These are phyloP conservation scores for Botrytis byssoidea DNA, from an alignment of 2,329 filamentous ascomycete genomes.

Conservation along the genomic window DNA sequence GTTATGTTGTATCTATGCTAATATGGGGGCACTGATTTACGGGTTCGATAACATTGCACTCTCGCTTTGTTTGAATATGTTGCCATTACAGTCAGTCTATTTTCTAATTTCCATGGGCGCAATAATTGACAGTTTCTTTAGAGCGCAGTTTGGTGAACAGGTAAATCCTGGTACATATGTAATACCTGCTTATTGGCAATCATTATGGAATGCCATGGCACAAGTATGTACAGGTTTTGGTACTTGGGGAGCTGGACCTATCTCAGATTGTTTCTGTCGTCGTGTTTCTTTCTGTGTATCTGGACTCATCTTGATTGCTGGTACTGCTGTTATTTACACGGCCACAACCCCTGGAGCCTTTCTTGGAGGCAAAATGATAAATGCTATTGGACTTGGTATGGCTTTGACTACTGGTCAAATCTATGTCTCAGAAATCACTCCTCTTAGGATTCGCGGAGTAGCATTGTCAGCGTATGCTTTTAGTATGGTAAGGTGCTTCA, in stretches of 20 bases:
- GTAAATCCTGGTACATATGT: background rate
- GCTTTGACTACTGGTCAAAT: conserved; percentile 9
- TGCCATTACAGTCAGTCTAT: conserved; percentile 6
- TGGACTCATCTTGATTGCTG: background rate
- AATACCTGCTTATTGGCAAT: conserved; percentile 10
- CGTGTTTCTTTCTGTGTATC: background rate
- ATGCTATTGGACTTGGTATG: conserved; percentile 9
- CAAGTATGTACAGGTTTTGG: conserved; percentile 11
- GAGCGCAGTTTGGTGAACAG: background rate
- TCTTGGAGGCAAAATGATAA: background rate
- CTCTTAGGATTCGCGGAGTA: conserved; percentile 10
- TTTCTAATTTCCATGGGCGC: background rate
- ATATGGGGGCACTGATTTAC: conserved; percentile 5
- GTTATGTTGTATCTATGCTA: conserved; percentile 10
- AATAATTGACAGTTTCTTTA: background rate
- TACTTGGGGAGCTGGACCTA: conserved; percentile 10
- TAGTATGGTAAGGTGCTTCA: background rate
- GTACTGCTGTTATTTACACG: background rate
- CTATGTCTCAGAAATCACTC: conserved; percentile 10
- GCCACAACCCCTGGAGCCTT: background rate
- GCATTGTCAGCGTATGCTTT: conserved; percentile 13
- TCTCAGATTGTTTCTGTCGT: background rate
- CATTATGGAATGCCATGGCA: conserved; percentile 7
- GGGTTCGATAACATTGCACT: conserved; percentile 12
- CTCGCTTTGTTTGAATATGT: background rate